Evolutionary conservation across 441 rosid species (phyloP), one percentile per base, ranked within the genome.

Genomic region (Viola pubescens): DNA sequence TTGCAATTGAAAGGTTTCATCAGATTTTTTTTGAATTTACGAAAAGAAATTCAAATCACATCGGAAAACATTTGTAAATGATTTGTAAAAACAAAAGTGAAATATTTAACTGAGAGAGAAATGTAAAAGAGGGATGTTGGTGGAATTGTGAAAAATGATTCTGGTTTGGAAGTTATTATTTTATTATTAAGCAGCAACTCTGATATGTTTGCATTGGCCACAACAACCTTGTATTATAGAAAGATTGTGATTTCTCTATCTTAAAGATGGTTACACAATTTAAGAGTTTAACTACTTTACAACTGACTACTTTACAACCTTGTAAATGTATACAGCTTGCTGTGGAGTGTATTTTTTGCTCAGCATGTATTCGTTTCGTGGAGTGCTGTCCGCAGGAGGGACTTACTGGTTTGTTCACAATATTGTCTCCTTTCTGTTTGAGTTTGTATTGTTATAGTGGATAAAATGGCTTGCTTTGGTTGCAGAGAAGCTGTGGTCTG

Each of bases 341-440:
- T 59, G 99, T 94, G 73, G 99, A 94, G 81, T 94, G 99, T 80
- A 90, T 94, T 66, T 94, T 94, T 85, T 94, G 99, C 82, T 94
- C 97, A 54, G 99, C 99, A 40, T 94, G 99, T 65, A 94, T 94
- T 71, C 96, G 99, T 58, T 94, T 94, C 71, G 97, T 81, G 70
- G 97, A 94, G 74, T 90, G 97, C 79, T 94, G 99, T 74, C 99
- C 99, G 37, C 95, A 86, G 76, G 99, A 94, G 76, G 99, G 97
- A 58, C 91, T 94, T 61, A 94, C 95, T 61, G 99, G 99, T 90
- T 69, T 72, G 84, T 68, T 77, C 63, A 52, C 71, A 70, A 56
- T 61, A 50, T 37, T 55, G 6, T 62, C 60, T 43, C 54, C 64
- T 65, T 54, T 56, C 26, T 37, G 39, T 58, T 50, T 67, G 50